Percentiles rank a stretch among this genome's conserved stretches.
phyloP scores from a whole-genome alignment of 306 rosid genomes.

The Astragalus glycyphyllos region DNA sequence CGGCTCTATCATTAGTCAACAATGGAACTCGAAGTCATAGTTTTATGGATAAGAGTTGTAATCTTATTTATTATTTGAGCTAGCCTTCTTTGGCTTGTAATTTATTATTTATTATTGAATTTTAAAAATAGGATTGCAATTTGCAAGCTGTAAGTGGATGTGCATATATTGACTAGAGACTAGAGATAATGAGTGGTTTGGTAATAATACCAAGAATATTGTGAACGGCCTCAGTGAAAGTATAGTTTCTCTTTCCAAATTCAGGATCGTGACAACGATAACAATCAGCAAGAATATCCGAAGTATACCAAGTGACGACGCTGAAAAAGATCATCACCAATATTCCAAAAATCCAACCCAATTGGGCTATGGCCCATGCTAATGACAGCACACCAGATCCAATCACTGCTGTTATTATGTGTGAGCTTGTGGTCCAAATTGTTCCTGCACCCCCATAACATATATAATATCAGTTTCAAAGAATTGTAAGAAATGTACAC shows the following conservation, averaged over 20 bases:
- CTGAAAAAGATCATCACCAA: conserved; percentile 49
- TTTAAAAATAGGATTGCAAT: no score
- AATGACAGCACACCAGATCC: conserved; percentile 68
- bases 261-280: conserved; percentile 51
- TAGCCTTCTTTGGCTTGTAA: no score
- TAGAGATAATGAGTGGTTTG: no score
- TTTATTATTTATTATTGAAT: no score
- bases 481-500: no score
- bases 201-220: conserved; percentile 49
- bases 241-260: conserved; percentile 52
- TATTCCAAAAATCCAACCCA: conserved; percentile 71
- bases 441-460: conserved; percentile 38
- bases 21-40: no score
- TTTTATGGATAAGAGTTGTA: no score
- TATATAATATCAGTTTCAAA: no score
- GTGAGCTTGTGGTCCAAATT: conserved; percentile 63
- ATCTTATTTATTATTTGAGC: no score
- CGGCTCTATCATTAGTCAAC: no score
- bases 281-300: conserved; percentile 51
- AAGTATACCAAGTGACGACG: conserved; percentile 41
- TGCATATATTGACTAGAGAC: no score
- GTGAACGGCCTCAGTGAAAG: conserved; percentile 53
- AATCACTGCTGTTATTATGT: conserved; percentile 66
- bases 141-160: no score
- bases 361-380: conserved; percentile 65